Conservation (phyloP, 129 eudicot genomes). For the Heracleum sosnowskyi region DNA sequence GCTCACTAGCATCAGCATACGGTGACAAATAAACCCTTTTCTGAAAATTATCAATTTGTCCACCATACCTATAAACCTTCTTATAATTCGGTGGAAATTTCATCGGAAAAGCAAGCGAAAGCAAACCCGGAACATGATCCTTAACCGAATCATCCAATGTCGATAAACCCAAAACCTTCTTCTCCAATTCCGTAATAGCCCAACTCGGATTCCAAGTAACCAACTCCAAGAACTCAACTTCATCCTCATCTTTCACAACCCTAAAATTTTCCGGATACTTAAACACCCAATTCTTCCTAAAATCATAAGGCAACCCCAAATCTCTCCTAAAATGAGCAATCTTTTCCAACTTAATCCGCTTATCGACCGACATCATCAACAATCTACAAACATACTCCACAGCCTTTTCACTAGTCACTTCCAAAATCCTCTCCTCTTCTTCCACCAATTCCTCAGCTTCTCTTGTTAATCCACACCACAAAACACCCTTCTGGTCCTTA, state of each 20-base stretch:
- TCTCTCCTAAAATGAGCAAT: constrained; percentile 92
- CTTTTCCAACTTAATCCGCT: constrained; percentile 50
- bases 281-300: constrained; percentile 63
- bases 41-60: constrained; percentile 66
- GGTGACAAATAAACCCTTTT: constrained; percentile 78
- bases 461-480: constrained; percentile 78
- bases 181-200: constrained; percentile 74
- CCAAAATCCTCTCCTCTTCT: constrained; percentile 60
- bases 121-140: constrained; percentile 61
- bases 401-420: constrained; percentile 40
- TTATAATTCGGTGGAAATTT: constrained; percentile 72
- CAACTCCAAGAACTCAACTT: constrained; percentile 76
- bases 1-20: constrained; percentile 76
- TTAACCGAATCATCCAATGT: constrained; percentile 8
- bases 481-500: constrained; percentile 52
- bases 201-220: constrained; percentile 72
- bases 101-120: constrained; percentile 67
- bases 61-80: constrained; percentile 53
- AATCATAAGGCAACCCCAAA: constrained; percentile 75
- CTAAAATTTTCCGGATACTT: constrained; percentile 46
- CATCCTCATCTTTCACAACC: constrained; percentile 59
- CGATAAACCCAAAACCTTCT: constrained; percentile 35
- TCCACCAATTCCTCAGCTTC: constrained; percentile 60
- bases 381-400: constrained; percentile 64
- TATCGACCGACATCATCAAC: constrained; percentile 81